Evolutionary conservation across 148 eudicot genomes (phyloP).

Genomic region (Rhododendron mucronatum): DNA sequence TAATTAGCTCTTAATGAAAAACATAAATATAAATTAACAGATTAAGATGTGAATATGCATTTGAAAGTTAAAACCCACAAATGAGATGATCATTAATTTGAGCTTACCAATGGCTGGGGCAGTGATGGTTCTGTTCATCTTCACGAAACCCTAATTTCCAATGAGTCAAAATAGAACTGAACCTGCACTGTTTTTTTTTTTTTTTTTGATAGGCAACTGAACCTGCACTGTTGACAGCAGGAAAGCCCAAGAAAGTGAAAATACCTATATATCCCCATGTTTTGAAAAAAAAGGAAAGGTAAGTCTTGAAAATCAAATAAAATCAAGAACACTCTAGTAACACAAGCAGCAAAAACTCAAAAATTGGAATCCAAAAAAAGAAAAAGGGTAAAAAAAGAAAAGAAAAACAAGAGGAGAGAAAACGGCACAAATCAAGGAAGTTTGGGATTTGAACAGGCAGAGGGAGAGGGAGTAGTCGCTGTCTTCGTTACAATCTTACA

Average conservation of each 20-base stretch:
- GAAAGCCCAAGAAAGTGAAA: not conserved
- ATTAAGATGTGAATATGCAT: not conserved
- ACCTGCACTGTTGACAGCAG: not conserved
- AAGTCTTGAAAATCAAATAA: not conserved
- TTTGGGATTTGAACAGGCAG: slow-evolving; percentile 5
- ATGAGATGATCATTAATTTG: not conserved
- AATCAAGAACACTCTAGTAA: not conserved
- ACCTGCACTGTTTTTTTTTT: not conserved
- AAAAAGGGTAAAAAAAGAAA: not conserved
- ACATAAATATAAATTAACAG: not conserved
- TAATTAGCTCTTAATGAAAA: not conserved
- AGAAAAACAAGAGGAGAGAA: too few relatives aligned
- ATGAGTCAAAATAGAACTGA: not conserved
- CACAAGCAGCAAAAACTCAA: not conserved
- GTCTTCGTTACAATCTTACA: slow-evolving; percentile 28
- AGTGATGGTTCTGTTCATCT: not conserved
- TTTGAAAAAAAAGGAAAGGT: not conserved
- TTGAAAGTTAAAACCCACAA: not conserved
- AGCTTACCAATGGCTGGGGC: not conserved
- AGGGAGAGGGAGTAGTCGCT: slow-evolving; percentile 18
- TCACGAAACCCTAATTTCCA: slow-evolving; percentile 6
- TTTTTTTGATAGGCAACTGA: not conserved
- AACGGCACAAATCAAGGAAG: slow-evolving; percentile 14
- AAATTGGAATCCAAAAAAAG: not conserved
- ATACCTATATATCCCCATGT: not conserved